Percentiles rank a stretch among this genome's conserved stretches.
phyloP scores from a whole-genome alignment of 495 filamentous ascomycete species.

The Ramalina peruviana region DNA sequence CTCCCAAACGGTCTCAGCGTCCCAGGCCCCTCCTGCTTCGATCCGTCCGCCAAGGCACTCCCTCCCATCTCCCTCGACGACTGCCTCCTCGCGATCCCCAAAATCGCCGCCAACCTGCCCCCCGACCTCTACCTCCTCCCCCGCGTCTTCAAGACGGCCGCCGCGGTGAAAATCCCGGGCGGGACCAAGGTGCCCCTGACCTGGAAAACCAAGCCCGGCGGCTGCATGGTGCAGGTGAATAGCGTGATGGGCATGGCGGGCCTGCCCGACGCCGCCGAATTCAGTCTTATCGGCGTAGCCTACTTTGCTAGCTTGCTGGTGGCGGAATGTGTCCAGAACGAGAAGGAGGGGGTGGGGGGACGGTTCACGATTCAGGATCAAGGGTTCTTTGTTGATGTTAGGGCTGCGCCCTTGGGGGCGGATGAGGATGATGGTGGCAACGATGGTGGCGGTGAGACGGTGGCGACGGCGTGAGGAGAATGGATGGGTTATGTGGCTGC shows the following conservation, averaged over 20 bases:
- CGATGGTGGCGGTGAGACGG: neutral
- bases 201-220: neutral
- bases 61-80: neutral
- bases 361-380: neutral
- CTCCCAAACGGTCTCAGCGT: neutral
- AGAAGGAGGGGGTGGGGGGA: neutral
- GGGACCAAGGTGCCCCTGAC: neutral
- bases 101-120: neutral
- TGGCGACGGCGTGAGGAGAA: neutral
- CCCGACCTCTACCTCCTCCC: neutral
- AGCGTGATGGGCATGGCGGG: neutral
- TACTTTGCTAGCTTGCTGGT: neutral
- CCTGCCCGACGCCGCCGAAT: neutral
- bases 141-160: neutral
- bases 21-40: neutral
- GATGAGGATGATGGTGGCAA: neutral
- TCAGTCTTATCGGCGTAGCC: neutral
- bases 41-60: neutral
- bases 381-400: neutral
- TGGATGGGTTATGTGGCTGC: neutral
- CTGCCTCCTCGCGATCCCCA: neutral
- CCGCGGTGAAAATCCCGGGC: neutral
- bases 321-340: neutral
- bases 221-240: neutral
- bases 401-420: neutral